Base-by-base conservation (phyloP, 2,329 filamentous ascomycete species). In the Colletotrichum endophyticum region DNA sequence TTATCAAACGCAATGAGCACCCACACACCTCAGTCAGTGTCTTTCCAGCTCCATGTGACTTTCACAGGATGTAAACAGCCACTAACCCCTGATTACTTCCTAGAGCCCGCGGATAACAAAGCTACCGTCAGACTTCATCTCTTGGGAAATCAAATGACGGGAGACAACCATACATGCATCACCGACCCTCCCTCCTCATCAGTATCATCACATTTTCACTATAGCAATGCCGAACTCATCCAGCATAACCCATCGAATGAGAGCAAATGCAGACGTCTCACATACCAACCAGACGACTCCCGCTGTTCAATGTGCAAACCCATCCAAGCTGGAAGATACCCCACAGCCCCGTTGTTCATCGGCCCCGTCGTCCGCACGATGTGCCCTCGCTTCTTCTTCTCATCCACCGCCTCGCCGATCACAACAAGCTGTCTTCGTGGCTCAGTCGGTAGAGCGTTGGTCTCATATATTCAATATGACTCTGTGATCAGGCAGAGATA, bases 391-490 rank as follows among this genome's bases (percentile, higher is more conserved):
- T 25, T 34, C 19, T 15, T 53, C 0, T 7, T 1, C 6, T 22
- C 39, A 53, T 15, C 39, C 39, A 49, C 27, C 36, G n/a, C 27
- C 2, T 3, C 2, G 13, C 27, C 27, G 19, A 66, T 25, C 39
- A 67, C 5, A 67, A 56, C 39, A 44, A 19, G 19, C 12, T 7
- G 64, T 67, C 64, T 67, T 44, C 39, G 64, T 67, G 64, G 64
- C 64, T 67, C 64, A 67, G 64, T 67, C 39, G 64, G 64, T 49
- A 67, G 64, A 67, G 64, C 64, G 64, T 67, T 67, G 64, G 64
- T 67, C 64, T 67, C 64, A 67, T 67, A 67, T 32, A 49, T 6
- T 67, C 27, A 34, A 34, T 67, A 67, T 67, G 64, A 67, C 64
- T 67, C 64, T 67, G 64, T 34, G 64, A 67, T 32, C 27, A 67